Base-by-base conservation (phyloP, 441 rosid species). In the Euphorbia schlechtendalii region DNA sequence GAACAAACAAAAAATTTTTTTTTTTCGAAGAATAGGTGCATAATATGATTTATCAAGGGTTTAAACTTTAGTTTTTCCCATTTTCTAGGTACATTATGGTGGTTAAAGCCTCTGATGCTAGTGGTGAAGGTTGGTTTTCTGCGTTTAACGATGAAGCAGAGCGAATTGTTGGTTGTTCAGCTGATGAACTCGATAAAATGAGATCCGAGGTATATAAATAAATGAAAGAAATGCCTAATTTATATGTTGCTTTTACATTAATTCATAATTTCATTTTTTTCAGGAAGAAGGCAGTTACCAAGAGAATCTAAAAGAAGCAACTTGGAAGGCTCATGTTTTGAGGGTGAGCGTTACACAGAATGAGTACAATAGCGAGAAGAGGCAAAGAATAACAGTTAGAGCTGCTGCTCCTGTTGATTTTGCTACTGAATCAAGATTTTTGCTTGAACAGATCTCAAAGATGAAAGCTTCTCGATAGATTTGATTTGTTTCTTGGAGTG, bases 351-450 rank as follows among this genome's bases (percentile, higher is more conserved):
- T 88, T 34, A 20, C 85, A 12, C 99, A 83, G 72, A 74, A 83
- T 0, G 96, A 93, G 69, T 93, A 90, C 73, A 93, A 86, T 59
- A 81, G 81, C 38, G 98, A 93, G 75, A 90, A 90, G 83, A 81
- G 91, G 69, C 98, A 86, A 71, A 85, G 98, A 82, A 75, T 93
- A 61, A 88, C 97, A 17, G 85, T 83, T 15, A 88, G 74, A 78
- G 87, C 76, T 32, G 85, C 78, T 56, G 81, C 94, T 60, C 84
- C 91, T 3, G 77, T 90, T 48, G 97, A 93, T 76, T 93, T 79
- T 76, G 85, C 91, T 68, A 84, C 87, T 30, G 97, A 93, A 75
- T 68, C 90, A 36, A 83, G 80, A 59, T 70, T 71, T 65, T 68
- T 93, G 83, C 94, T 93, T 0, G 86, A 88, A 68, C 91, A 86